phyloP scores from a whole-genome alignment of 2,329 filamentous ascomycete species.

The Leptographium flavum region DNA sequence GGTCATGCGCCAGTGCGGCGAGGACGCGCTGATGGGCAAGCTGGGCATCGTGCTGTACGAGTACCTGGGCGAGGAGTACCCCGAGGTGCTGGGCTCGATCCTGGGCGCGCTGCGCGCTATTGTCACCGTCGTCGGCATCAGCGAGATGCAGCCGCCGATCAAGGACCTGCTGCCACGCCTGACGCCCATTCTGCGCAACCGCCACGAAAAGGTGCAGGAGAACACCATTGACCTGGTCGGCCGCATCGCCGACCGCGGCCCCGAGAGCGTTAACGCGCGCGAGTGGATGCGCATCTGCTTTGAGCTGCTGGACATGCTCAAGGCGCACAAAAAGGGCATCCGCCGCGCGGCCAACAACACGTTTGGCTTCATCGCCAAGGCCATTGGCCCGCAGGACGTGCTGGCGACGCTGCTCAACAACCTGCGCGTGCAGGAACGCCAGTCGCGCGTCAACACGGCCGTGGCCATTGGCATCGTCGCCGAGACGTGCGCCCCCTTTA shows the following conservation, averaged over 20 bases:
- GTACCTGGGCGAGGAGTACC: slow-evolving; percentile 96
- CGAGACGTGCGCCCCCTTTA: slow-evolving; percentile 96
- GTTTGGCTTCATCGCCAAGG: slow-evolving; percentile 98
- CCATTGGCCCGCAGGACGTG: slow-evolving; percentile 95
- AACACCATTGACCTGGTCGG: slow-evolving; percentile 98
- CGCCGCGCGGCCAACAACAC: slow-evolving; percentile 97
- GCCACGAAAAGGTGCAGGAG: slow-evolving; percentile 97
- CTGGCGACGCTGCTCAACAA: slow-evolving; percentile 93
- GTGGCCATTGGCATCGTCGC: slow-evolving; percentile 98
- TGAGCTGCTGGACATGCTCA: slow-evolving; percentile 96
- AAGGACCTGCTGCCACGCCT: slow-evolving; percentile 88
- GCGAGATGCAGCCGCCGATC: slow-evolving; percentile 95
- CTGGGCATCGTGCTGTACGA: slow-evolving; percentile 91
- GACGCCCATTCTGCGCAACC: slow-evolving; percentile 94
- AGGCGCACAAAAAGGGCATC: slow-evolving; percentile 99
- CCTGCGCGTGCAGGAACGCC: slow-evolving; percentile 88
- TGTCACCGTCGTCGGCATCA: slow-evolving; percentile 94
- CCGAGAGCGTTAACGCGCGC: slow-evolving; percentile 88
- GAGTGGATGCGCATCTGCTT: slow-evolving; percentile 99
- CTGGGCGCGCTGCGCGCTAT: slow-evolving; percentile 89
- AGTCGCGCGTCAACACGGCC: slow-evolving; percentile 95
- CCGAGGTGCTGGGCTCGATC: slow-evolving; percentile 92
- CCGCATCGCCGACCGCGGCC: slow-evolving; percentile 91
- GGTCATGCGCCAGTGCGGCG: slow-evolving; percentile 97
- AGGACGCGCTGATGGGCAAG: slow-evolving; percentile 91